Conservation (phyloP, 805 yeast genomes). For the Candida ortonii region DNA sequence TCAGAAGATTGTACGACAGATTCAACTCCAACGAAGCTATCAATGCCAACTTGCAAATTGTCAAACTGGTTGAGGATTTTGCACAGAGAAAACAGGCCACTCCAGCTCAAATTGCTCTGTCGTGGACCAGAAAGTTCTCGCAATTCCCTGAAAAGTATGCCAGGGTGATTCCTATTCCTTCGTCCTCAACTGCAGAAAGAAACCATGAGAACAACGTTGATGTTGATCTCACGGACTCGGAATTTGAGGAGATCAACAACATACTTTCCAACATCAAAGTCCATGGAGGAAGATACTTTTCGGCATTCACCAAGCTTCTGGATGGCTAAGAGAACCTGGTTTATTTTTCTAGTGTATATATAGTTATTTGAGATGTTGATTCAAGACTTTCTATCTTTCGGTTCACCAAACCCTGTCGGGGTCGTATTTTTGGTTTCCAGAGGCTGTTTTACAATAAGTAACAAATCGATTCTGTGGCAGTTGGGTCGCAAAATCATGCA, state of each 20-base stretch:
- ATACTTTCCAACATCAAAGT: constrained; percentile 43
- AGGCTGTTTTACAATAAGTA: too few relatives aligned
- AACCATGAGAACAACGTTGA: constrained; percentile 57
- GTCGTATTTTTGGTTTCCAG: too few relatives aligned
- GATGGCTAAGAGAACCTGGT: too few relatives aligned
- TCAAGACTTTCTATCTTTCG: too few relatives aligned
- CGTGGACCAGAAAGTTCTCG: constrained; percentile 54
- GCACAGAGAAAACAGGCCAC: constrained; percentile 47
- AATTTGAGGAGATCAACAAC: constrained; percentile 50
- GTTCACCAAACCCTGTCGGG: too few relatives aligned
- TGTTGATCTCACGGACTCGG: constrained; percentile 50
- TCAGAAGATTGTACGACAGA: constrained; percentile 50
- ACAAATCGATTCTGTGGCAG: too few relatives aligned
- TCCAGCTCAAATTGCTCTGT: constrained; percentile 67
- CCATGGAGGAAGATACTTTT: constrained; percentile 45
- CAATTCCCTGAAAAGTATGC: constrained; percentile 41
- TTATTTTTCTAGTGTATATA: too few relatives aligned
- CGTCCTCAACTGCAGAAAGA: constrained; percentile 59
- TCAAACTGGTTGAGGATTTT: constrained; percentile 46
- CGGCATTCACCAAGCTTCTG: too few relatives aligned
- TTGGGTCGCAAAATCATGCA: too few relatives aligned
- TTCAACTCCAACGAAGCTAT: constrained; percentile 54
- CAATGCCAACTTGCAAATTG: constrained; percentile 48
- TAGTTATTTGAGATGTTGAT: too few relatives aligned
- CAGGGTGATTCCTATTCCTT: constrained; percentile 74